Base-by-base conservation (phyloP, 371 early-diverging fungal genomes). In the Mortierella sp. region DNA sequence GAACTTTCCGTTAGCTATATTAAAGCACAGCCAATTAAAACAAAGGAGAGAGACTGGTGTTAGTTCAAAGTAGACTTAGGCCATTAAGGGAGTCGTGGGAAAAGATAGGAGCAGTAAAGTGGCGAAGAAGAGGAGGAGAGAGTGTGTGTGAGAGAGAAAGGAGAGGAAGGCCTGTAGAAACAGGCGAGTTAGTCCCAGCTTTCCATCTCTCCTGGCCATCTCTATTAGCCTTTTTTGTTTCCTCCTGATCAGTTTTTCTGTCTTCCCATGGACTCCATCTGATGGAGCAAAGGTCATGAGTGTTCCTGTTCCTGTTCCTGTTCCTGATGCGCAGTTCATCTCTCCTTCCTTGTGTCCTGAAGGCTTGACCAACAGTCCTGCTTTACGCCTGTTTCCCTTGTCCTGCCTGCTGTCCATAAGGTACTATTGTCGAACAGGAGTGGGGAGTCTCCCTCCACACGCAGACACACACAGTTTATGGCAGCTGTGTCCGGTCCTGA, bases 1-100 rank as follows among this genome's bases (percentile, higher is more conserved):
- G 82, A 97, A 96, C 80, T 97, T 92, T 74, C 98, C 97, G 34
- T 90, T 90, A 68, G 92, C 95, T 89, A 91, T 84, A 91, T 84
- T 6, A 14, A 48, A 80, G 71, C 44, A 26, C 10, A n/a, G 1
- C 54, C 54, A n/a, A 7, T 8, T 60, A 16, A 6, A 31, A 60
- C 10, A 4, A 6, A 31, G 28, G 5, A 31, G 31, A 31, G 28
- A 31, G 13, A 57, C 3, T 38, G 10, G 58, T 60, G 48, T 60
- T 54, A 54, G 54, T 54, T 48, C 48, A 8, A 48, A 48, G 48
- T 1, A 31, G 58, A 55, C 11, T 11, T n/a, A n/a, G 55, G 21
- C 58, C n/a, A 0, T 50, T 50, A 50, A 50, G 50, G 19, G 13
- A n/a, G n/a, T n/a, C 13, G 50, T 38, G 42, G 42, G 42, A 38